phyloP scores from a whole-genome alignment of 768 basidiomycete species.

The Podaxis rugospora region DNA sequence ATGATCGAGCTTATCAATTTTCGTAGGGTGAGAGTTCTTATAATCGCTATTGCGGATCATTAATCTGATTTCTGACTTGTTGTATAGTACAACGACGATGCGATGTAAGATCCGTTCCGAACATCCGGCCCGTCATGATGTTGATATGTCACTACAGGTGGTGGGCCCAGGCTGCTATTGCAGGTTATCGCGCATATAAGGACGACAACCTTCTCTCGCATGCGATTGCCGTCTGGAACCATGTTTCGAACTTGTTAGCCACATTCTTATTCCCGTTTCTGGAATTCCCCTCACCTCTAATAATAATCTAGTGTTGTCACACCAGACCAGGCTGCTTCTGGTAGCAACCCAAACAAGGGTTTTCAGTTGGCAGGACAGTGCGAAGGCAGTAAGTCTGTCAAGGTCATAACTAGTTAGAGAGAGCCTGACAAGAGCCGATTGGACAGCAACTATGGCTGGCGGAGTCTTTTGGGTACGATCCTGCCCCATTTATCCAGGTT shows the following conservation, averaged over 20 bases:
- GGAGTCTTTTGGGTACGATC: constrained; percentile 49
- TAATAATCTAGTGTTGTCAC: constrained; percentile 35
- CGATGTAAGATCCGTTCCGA: constrained; percentile 26
- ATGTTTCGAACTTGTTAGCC: constrained; percentile 41
- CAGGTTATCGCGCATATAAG: constrained; percentile 45
- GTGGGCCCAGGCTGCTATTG: constrained; percentile 52
- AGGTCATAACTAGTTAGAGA: neutral
- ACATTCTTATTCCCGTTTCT: neutral
- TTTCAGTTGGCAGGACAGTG: constrained; percentile 39
- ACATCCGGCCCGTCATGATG: neutral
- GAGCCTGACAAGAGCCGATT: neutral
- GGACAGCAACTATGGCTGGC: constrained; percentile 43
- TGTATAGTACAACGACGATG: constrained; percentile 43
- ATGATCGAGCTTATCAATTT: neutral
- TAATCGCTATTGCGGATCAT: neutral
- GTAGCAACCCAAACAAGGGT: constrained; percentile 34
- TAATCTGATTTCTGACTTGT: neutral
- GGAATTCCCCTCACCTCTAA: neutral
- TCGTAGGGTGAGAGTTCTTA: constrained; percentile 14
- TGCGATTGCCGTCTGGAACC: constrained; percentile 44
- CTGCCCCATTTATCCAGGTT: neutral
- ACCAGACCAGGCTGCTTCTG: constrained; percentile 30
- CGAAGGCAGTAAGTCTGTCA: constrained; percentile 31
- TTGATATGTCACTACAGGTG: constrained; percentile 25
- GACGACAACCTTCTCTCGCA: constrained; percentile 37